phyloP scores from a whole-genome alignment of 2,329 filamentous ascomycete species.

The Cephalotrichum gorgonifer region DNA sequence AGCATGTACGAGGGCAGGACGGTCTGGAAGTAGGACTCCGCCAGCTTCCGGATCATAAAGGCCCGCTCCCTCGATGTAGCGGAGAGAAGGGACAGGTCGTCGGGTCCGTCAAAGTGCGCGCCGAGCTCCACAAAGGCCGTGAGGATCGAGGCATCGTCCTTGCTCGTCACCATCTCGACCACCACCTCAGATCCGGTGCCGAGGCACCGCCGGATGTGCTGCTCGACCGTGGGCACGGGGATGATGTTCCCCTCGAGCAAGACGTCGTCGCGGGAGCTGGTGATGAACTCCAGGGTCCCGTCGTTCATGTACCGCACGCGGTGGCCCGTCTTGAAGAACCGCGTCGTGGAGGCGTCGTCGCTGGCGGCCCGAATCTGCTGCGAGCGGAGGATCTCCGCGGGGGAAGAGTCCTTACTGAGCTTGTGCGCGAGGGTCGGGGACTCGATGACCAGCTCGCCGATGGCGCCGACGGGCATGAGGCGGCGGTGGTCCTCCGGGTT shows the following conservation, averaged over 20 bases:
- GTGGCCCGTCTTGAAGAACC: conserved; percentile 40
- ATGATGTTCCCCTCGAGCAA: conserved; percentile 27
- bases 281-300: conserved; percentile 37
- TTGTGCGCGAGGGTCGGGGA: conserved; percentile 27
- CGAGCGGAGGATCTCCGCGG: conserved; percentile 12
- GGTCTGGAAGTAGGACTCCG: conserved; percentile 28
- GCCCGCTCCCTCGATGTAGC: conserved; percentile 29
- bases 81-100: conserved; percentile 26
- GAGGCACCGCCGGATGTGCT: conserved; percentile 33
- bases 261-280: conserved; percentile 29
- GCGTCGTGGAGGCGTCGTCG: conserved; percentile 17
- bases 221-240: conserved; percentile 33
- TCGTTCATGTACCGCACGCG: conserved; percentile 36
- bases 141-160: conserved; percentile 29
- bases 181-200: conserved; percentile 35
- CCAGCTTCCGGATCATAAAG: conserved; percentile 31
- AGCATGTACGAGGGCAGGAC: conserved; percentile 28
- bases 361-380: conserved; percentile 10
- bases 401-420: conserved; percentile 9
- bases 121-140: conserved; percentile 40
- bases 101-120: conserved; percentile 23
- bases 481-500: conserved; percentile 38
- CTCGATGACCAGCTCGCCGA: conserved; percentile 51
- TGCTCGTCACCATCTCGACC: conserved; percentile 36
- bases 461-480: conserved; percentile 40